Percentiles rank a stretch among this genome's conserved stretches.
These are phyloP conservation scores for Sarcocystis neurona DNA, from an alignment of 169 alveolate species.

Conservation along the genomic window DNA sequence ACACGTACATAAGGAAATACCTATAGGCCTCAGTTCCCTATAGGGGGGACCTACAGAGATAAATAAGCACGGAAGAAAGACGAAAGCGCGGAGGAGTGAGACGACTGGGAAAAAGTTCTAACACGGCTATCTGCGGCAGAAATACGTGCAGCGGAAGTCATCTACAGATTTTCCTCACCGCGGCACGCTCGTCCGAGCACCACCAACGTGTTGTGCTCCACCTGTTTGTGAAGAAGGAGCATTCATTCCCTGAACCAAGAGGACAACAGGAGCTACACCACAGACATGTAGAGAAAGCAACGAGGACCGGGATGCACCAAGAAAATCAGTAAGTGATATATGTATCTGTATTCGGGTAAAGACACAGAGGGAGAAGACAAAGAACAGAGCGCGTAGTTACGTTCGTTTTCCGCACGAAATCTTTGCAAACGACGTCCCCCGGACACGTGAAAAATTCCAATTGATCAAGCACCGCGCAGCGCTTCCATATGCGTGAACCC, in stretches of 20 bases:
- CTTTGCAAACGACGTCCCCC: too few species aligned
- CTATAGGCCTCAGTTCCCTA: background rate
- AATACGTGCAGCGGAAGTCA: background rate
- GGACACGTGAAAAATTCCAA: too few species aligned
- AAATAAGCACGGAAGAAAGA: too few species aligned
- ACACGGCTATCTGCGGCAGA: background rate
- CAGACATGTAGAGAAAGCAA: background rate
- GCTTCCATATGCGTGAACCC: too few species aligned
- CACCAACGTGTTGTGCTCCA: slow-evolving; percentile 16
- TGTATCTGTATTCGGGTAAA: background rate
- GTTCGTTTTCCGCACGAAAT: background rate
- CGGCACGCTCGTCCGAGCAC: slow-evolving; percentile 18
- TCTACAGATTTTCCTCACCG: background rate
- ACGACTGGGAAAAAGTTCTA: too few species aligned
- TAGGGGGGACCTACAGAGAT: too few species aligned
- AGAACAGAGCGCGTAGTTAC: background rate
- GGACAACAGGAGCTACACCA: background rate
- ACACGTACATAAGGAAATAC: background rate
- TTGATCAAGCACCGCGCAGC: too few species aligned
- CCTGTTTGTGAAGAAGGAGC: background rate
- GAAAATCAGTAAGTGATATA: background rate
- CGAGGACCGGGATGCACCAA: background rate
- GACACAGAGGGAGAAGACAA: background rate
- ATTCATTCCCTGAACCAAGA: background rate
- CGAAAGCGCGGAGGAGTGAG: too few species aligned